These are phyloP conservation scores for Eucalyptus marginata DNA, from an alignment of 345 rosid genomes.

Conservation along the genomic window DNA sequence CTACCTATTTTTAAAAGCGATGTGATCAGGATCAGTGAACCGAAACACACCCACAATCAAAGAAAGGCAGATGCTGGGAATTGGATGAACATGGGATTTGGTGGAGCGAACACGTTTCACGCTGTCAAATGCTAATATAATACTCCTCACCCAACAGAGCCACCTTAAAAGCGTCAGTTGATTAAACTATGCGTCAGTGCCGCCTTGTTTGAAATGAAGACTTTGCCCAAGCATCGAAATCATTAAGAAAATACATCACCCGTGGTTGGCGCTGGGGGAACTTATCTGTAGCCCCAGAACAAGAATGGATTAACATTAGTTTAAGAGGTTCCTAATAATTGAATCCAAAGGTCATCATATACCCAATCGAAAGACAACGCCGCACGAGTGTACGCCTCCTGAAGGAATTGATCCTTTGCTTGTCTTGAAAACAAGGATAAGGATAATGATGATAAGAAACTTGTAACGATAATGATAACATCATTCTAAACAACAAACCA, in stretches of 20 bases:
- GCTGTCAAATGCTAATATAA: not conserved
- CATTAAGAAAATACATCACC: not conserved
- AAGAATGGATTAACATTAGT: not conserved
- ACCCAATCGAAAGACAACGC: not conserved
- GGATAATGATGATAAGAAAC: not conserved
- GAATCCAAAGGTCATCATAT: not conserved
- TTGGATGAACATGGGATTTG: slow-evolving; percentile 7
- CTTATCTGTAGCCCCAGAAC: not conserved
- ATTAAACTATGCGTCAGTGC: not conserved
- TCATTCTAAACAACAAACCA: not conserved
- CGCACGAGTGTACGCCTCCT: slow-evolving; percentile 13
- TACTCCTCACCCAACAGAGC: not conserved
- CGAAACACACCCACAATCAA: not conserved
- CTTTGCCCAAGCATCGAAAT: not conserved
- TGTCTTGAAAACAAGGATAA: slow-evolving; percentile 4
- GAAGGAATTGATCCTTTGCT: slow-evolving; percentile 26
- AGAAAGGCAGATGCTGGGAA: not conserved
- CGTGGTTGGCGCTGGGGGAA: not conserved
- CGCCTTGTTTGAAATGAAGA: not conserved
- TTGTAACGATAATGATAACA: not conserved
- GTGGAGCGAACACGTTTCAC: slow-evolving; percentile 14
- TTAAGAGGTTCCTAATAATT: not conserved
- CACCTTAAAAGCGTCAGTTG: not conserved
- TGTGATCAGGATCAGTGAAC: not conserved
- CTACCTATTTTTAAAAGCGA: not conserved